Percentiles rank a stretch among this genome's conserved stretches.
Evolutionary conservation across 148 eudicot species (phyloP).

Genomic region (Arctostaphylos glauca): DNA sequence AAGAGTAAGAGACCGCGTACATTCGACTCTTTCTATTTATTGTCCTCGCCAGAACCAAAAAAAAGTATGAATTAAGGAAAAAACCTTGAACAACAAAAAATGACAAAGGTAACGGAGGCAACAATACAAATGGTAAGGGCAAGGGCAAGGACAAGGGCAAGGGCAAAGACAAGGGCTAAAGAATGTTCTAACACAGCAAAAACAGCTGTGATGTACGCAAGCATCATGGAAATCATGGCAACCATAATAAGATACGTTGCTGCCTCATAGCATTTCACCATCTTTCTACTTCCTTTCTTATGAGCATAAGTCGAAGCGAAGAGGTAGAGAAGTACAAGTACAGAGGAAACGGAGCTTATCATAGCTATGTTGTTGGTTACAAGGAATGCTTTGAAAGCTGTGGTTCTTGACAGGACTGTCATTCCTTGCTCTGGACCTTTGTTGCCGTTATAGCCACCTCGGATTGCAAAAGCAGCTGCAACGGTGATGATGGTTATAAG

Average conservation of each 20-base stretch:
- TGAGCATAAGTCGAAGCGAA: fast-evolving
- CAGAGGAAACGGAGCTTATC: background rate
- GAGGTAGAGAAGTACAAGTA: background rate
- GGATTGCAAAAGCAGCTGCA: background rate
- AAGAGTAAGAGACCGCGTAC: too few relatives aligned
- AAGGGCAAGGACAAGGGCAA: too few relatives aligned
- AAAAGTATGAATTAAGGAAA: too few relatives aligned
- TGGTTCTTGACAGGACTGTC: background rate
- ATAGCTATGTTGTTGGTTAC: background rate
- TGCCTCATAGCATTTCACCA: fast-evolving
- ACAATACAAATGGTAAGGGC: background rate
- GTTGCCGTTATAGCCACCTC: background rate
- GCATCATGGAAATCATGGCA: background rate
- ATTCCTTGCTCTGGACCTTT: background rate
- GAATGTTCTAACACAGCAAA: background rate
- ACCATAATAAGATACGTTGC: background rate
- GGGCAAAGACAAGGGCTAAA: background rate
- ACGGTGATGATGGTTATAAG: background rate
- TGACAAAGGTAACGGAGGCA: background rate
- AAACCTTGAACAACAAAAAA: too few relatives aligned
- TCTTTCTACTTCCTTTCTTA: fast-evolving
- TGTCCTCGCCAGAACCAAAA: too few relatives aligned
- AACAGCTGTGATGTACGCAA: background rate
- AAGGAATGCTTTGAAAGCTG: background rate
- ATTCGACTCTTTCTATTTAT: too few relatives aligned